Conservation (phyloP, 2,329 filamentous ascomycete species). For the Fusarium illudens region DNA sequence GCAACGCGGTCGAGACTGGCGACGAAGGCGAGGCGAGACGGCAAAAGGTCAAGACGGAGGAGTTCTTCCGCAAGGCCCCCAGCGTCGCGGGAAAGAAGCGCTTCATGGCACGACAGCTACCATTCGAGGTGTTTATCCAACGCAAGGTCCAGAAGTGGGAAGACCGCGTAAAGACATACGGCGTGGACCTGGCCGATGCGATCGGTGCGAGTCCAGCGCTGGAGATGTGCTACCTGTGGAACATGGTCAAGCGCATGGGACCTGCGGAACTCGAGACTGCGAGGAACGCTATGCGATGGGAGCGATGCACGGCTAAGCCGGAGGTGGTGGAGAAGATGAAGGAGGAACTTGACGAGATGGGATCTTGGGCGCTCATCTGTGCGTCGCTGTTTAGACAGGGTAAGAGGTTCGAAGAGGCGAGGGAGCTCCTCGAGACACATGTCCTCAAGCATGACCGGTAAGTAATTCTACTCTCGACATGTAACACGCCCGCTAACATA, state of each 20-base stretch:
- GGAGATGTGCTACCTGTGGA: conserved; percentile 96
- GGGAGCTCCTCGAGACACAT: conserved; percentile 67
- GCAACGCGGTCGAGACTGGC: conserved; percentile 58
- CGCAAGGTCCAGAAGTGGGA: conserved; percentile 93
- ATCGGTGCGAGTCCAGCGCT: conserved; percentile 81
- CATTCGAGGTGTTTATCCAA: conserved; percentile 85
- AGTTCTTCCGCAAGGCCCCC: conserved; percentile 76
- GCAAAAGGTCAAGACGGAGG: conserved; percentile 71
- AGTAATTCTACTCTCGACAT: conserved; percentile 28
- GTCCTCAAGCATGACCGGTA: conserved; percentile 72
- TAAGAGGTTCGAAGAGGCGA: conserved; percentile 70
- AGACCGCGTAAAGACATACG: conserved; percentile 72
- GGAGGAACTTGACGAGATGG: conserved; percentile 66
- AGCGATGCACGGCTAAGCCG: conserved; percentile 62
- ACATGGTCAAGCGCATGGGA: conserved; percentile 84
- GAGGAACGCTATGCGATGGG: conserved; percentile 70
- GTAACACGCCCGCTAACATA: neutral
- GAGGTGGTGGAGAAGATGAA: conserved; percentile 56
- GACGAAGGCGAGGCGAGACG: conserved; percentile 57
- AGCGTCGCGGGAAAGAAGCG: conserved; percentile 82
- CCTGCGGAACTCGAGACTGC: conserved; percentile 69
- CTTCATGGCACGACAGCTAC: conserved; percentile 88
- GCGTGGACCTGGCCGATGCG: conserved; percentile 77
- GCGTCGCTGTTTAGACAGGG: conserved; percentile 72
- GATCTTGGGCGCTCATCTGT: conserved; percentile 71